These are phyloP conservation scores for Aegle marmelos DNA, from an alignment of 345 rosid species.

Conservation along the genomic window DNA sequence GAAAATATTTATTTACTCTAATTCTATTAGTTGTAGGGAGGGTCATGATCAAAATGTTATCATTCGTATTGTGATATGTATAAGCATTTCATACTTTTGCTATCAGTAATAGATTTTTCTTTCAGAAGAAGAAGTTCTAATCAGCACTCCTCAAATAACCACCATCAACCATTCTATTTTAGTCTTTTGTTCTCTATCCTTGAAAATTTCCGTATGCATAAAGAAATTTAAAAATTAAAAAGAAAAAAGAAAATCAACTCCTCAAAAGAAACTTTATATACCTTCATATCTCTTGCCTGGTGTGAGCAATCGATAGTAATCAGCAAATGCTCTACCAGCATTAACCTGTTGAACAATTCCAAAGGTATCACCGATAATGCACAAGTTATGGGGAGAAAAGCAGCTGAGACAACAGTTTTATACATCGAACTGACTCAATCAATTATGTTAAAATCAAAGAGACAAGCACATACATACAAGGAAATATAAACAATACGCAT, in stretches of 20 bases:
- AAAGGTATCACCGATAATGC: not conserved
- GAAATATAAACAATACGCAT: not conserved
- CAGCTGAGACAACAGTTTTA: not conserved
- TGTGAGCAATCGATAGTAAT: slow-evolving; percentile 75
- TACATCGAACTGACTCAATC: not conserved
- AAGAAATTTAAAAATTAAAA: not conserved
- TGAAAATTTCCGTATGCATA: not conserved
- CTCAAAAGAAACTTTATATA: slow-evolving; percentile 14
- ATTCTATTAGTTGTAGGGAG: not conserved
- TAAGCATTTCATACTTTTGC: not conserved
- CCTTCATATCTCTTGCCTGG: slow-evolving; percentile 81
- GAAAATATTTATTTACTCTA: not conserved
- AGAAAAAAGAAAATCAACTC: not conserved
- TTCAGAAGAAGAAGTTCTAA: not conserved
- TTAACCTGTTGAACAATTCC: slow-evolving; percentile 45
- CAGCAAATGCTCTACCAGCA: slow-evolving; percentile 60
- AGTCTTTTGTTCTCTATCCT: not conserved
- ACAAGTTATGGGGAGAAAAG: not conserved
- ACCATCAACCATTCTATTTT: not conserved
- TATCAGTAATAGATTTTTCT: not conserved
- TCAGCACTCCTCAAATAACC: not conserved
- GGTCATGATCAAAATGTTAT: not conserved
- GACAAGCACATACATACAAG: not conserved
- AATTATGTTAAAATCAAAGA: not conserved
- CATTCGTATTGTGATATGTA: not conserved